Percentiles rank a stretch among this genome's conserved stretches.
Evolutionary conservation across 192 early-diverging fungal species (phyloP).

Genomic region (Spinellus fusiger): DNA sequence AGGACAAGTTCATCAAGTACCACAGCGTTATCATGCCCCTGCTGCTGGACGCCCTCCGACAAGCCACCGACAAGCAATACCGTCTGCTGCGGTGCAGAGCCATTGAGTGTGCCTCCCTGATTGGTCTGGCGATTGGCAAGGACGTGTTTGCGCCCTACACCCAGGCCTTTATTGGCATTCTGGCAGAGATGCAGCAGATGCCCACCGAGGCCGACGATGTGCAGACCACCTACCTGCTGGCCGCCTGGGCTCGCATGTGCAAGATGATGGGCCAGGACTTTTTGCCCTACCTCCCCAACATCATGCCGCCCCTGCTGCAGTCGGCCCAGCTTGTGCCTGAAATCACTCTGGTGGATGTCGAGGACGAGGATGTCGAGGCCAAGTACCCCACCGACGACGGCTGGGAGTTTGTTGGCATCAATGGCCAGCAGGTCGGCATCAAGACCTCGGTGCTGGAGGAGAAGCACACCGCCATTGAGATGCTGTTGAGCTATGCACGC

Average conservation of each 20-base stretch:
- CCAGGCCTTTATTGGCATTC: constrained; percentile 71
- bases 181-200: constrained; percentile 72
- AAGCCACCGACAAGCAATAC: constrained; percentile 83
- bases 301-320: constrained; percentile 87
- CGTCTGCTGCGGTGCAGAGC: constrained; percentile 92
- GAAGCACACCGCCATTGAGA: constrained; percentile 96
- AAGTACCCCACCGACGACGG: constrained; percentile 94
- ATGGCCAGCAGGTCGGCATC: constrained; percentile 94
- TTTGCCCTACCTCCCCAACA: constrained; percentile 83
- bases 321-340: constrained; percentile 91
- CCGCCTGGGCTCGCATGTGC: constrained; percentile 96
- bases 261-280: constrained; percentile 92
- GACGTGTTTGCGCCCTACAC: constrained; percentile 81
- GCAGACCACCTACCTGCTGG: constrained; percentile 85
- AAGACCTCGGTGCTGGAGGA: constrained; percentile 94
- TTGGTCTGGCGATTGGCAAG: constrained; percentile 90
- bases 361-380: constrained; percentile 67
- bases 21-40: constrained; percentile 95
- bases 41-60: constrained; percentile 79
- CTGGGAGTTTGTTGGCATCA: constrained; percentile 93
- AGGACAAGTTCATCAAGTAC: constrained; percentile 85
- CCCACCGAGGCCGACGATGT: constrained; percentile 91
- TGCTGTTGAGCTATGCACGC: constrained; percentile 91
- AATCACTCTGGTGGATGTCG: constrained; percentile 78
- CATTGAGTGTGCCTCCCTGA: constrained; percentile 95